phyloP scores from a whole-genome alignment of 306 rosid species.

The Hippophae gyantsensis region DNA sequence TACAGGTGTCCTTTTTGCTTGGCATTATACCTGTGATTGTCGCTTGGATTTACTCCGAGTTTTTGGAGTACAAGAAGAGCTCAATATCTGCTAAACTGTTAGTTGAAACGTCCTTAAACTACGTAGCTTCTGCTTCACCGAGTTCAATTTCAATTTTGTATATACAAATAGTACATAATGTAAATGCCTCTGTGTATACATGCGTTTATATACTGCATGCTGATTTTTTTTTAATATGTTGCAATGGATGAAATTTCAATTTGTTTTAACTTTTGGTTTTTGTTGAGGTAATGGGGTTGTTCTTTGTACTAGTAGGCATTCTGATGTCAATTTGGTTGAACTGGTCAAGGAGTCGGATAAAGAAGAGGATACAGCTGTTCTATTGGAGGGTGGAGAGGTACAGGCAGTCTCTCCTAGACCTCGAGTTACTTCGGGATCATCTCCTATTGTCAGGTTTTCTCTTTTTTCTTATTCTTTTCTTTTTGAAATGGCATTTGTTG shows the following conservation, averaged over 20 bases:
- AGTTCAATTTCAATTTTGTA: not conserved
- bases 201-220: too few relatives aligned
- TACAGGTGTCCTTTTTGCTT: slow-evolving; percentile 61
- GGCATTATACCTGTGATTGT: slow-evolving; percentile 47
- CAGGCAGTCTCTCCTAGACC: slow-evolving; percentile 53
- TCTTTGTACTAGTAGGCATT: slow-evolving; percentile 42
- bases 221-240: too few relatives aligned
- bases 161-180: not conserved
- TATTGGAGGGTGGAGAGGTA: slow-evolving; percentile 63
- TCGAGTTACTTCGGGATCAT: slow-evolving; percentile 33
- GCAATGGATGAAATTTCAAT: too few relatives aligned
- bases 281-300: slow-evolving; percentile 11
- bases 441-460: slow-evolving; percentile 54
- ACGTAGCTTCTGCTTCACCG: not conserved
- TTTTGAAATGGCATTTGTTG: not conserved
- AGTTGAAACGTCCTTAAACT: slow-evolving; percentile 20
- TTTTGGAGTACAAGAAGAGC: slow-evolving; percentile 54
- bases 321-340: slow-evolving; percentile 64
- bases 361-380: slow-evolving; percentile 62
- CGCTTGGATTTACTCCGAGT: slow-evolving; percentile 81
- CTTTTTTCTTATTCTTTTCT: too few relatives aligned
- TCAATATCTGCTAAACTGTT: slow-evolving; percentile 55
- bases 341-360: slow-evolving; percentile 35
- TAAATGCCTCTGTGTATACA: too few relatives aligned
- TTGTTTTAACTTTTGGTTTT: slow-evolving; percentile 3